Conservation (phyloP, 164 flowering plant species). For the Chloranthus sessilifolius region DNA sequence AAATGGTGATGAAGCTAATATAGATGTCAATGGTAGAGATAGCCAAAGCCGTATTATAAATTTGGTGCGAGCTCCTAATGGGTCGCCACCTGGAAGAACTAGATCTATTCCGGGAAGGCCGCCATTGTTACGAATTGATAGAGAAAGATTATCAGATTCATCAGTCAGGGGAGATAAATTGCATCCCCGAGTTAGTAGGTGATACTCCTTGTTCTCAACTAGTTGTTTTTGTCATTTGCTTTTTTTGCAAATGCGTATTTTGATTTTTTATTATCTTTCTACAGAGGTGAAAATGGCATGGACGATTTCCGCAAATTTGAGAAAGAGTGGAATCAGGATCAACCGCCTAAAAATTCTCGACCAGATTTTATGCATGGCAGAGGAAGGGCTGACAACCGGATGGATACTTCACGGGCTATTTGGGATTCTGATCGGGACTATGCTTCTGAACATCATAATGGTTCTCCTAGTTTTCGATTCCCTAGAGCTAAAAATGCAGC, state of each 20-base stretch:
- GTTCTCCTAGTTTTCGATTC: slow-evolving; percentile 19
- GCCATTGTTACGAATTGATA: slow-evolving; percentile 23
- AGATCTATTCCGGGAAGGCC: slow-evolving; percentile 24
- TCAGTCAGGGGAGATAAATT: slow-evolving; percentile 32
- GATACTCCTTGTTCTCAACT: slow-evolving; percentile 15
- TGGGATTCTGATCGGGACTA: slow-evolving; percentile 42
- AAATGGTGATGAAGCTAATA: slow-evolving; percentile 27
- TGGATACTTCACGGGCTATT: slow-evolving; percentile 22
- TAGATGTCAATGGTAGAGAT: slow-evolving; percentile 30
- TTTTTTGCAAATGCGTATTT: slow-evolving; percentile 3
- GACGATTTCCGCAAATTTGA: slow-evolving; percentile 30
- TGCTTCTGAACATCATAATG: slow-evolving; percentile 10
- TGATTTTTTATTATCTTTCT: slow-evolving; percentile 9
- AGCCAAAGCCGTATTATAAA: slow-evolving; percentile 45
- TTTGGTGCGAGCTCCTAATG: slow-evolving; percentile 35
- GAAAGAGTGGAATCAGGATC: slow-evolving; percentile 43
- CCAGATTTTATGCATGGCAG: slow-evolving; percentile 32
- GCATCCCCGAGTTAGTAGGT: slow-evolving; percentile 49
- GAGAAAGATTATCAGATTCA: slow-evolving; percentile 33
- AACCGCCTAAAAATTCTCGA: slow-evolving; percentile 34
- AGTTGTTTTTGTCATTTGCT: neutral
- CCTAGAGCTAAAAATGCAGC: slow-evolving; percentile 33
- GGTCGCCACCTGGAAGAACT: slow-evolving; percentile 27
- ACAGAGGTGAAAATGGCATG: slow-evolving; percentile 39
- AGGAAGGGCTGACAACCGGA: slow-evolving; percentile 34